phyloP scores from a whole-genome alignment of 75 land plant species.

The Cupressus sempervirens region DNA sequence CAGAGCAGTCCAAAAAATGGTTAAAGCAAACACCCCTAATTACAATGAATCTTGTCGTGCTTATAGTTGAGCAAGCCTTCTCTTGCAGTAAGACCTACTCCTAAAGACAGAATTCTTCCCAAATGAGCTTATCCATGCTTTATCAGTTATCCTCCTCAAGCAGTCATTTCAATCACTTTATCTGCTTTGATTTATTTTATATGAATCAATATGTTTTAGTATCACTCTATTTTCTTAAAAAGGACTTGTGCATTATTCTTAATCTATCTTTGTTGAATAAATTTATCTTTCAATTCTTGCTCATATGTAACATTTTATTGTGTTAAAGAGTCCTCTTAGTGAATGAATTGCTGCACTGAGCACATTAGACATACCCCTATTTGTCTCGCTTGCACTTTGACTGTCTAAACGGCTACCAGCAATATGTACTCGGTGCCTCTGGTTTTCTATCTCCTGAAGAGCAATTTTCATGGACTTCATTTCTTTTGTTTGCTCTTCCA shows the following conservation, averaged over 20 bases:
- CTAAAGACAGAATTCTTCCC: background rate
- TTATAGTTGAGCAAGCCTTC: background rate
- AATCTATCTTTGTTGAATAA: background rate
- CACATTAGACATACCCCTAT: conserved; percentile 5
- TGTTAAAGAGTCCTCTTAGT: background rate
- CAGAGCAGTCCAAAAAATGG: too few relatives aligned
- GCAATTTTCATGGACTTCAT: conserved; percentile 60
- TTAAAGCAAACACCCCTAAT: background rate
- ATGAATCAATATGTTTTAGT: background rate
- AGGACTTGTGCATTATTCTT: background rate
- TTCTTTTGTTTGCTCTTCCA: conserved; percentile 52
- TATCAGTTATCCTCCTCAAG: background rate
- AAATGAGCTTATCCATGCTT: background rate
- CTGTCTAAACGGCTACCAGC: background rate
- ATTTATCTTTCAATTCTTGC: background rate
- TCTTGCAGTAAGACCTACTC: background rate
- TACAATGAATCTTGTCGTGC: background rate
- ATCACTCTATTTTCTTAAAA: background rate
- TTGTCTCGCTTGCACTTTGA: background rate
- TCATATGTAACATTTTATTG: background rate
- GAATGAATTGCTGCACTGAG: background rate
- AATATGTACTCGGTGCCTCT: conserved; percentile 4
- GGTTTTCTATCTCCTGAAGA: conserved; percentile 39
- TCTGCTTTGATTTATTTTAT: background rate
- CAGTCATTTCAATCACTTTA: background rate